Percentiles rank a stretch among this genome's conserved stretches.
Evolutionary conservation across 768 basidiomycete species (phyloP).

Genomic region (Rhodotorula kratochvilovae): DNA sequence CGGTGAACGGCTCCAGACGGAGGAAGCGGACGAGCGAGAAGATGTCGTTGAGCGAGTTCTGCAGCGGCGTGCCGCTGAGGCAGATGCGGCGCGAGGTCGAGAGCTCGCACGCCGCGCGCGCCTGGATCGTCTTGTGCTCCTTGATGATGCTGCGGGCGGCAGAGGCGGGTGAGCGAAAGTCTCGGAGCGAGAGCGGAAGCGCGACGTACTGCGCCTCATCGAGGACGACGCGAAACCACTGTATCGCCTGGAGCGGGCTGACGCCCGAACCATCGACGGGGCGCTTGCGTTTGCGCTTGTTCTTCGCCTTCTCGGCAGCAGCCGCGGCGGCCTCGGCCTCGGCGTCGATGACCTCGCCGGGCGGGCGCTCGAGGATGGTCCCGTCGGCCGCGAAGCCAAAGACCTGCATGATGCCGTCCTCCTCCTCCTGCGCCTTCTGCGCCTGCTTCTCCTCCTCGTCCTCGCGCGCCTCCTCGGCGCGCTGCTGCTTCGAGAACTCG

Average conservation of each 20-base stretch:
- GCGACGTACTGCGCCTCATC: conserved; percentile 45
- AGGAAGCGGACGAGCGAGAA: conserved; percentile 96
- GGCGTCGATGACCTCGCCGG: conserved; percentile 44
- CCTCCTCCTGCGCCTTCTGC: conserved; percentile 36
- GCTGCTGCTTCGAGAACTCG: conserved; percentile 84
- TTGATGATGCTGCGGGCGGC: conserved; percentile 73
- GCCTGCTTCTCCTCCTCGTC: conserved; percentile 57
- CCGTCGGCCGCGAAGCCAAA: conserved; percentile 67
- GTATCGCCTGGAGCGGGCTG: conserved; percentile 84
- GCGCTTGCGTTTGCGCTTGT: conserved; percentile 65
- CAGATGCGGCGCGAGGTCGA: conserved; percentile 87
- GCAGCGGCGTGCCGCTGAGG: conserved; percentile 96
- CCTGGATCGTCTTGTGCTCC: conserved; percentile 87
- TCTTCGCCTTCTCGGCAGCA: conserved; percentile 45
- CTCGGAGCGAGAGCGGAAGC: not conserved
- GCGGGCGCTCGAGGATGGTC: conserved; percentile 52
- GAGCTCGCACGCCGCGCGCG: conserved; percentile 90
- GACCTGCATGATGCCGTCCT: conserved; percentile 52
- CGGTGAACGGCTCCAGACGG: conserved; percentile 82
- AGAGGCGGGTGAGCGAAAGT: not conserved
- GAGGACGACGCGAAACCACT: conserved; percentile 66
- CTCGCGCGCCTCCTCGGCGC: conserved; percentile 59
- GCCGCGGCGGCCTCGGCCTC: conserved; percentile 61
- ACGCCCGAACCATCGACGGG: conserved; percentile 62
- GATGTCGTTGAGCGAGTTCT: conserved; percentile 98